A percentile compares a stretch with the other conserved stretches of the same genome.
phyloP scores from a whole-genome alignment of 495 filamentous ascomycete species.

The Neohortaea acidophila region DNA sequence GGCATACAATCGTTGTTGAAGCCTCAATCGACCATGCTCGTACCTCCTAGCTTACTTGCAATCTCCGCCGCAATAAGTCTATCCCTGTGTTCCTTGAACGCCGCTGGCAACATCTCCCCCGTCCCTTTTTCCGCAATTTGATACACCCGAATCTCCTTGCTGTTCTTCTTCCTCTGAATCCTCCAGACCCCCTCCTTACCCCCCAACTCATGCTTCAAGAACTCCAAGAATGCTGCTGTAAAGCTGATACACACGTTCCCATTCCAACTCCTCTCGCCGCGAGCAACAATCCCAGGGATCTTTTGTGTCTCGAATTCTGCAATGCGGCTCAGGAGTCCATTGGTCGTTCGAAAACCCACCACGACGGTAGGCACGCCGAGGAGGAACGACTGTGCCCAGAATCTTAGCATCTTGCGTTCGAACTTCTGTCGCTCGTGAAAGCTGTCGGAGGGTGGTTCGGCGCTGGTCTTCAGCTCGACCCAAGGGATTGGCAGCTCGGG shows the following conservation, averaged over 20 bases:
- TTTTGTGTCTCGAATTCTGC: slow-evolving; percentile 63
- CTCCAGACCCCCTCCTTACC: slow-evolving; percentile 68
- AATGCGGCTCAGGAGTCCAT: slow-evolving; percentile 54
- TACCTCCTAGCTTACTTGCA: neutral
- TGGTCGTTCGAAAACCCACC: slow-evolving; percentile 64
- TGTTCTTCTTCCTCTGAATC: slow-evolving; percentile 46
- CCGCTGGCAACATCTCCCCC: slow-evolving; percentile 58
- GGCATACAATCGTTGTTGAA: too few species aligned
- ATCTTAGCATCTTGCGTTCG: slow-evolving; percentile 81
- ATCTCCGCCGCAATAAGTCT: slow-evolving; percentile 8
- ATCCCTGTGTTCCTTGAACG: slow-evolving; percentile 61
- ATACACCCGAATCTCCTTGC: slow-evolving; percentile 50
- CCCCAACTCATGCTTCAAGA: slow-evolving; percentile 22
- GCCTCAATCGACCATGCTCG: too few species aligned
- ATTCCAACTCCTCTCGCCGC: slow-evolving; percentile 59
- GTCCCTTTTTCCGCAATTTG: slow-evolving; percentile 56
- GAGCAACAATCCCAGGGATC: slow-evolving; percentile 57
- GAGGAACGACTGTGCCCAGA: slow-evolving; percentile 92
- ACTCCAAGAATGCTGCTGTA: slow-evolving; percentile 52
- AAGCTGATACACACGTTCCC: slow-evolving; percentile 87
- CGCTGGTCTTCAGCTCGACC: slow-evolving; percentile 86
- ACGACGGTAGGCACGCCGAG: slow-evolving; percentile 84
- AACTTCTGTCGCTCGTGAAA: slow-evolving; percentile 51
- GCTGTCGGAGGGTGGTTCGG: slow-evolving; percentile 39
- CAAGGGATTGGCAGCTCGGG: slow-evolving; percentile 61